Base-by-base conservation (phyloP, 2,329 filamentous ascomycete species). In the Emergomyces pasteurianus region DNA sequence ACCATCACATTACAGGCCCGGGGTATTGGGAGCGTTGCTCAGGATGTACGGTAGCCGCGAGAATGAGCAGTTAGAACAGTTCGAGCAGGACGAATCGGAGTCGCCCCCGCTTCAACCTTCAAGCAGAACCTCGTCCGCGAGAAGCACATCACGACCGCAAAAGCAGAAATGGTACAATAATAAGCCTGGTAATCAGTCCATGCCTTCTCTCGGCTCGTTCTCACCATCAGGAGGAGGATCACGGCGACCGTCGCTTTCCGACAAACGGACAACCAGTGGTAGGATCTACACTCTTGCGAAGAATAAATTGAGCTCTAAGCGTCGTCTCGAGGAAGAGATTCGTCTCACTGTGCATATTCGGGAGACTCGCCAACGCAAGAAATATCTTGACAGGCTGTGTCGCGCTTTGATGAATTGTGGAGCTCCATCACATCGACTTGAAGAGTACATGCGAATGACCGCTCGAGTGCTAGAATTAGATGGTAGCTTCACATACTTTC, bases 381-480 rank as follows among this genome's bases (percentile, higher is more conserved):
- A 84, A 60, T 96, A 95, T 71, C 80, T 96, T 14, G 81, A 92
- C 60, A 90, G 89, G 71, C 82, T 96, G 46, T 96, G 92, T 71
- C 84, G 86, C 47, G 89, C 89, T 1, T 77, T 96, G 61, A 96
- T 96, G 91, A 81, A 85, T 69, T 96, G 90, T 65, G 92, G 92
- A 14, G 92, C 92, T 0, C 92, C 92, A 0, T 95, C 91, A 0
- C 92, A 96, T 76, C 86, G 92, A 12, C 78, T 96, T 23, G 92
- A 96, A 73, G 78, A 95, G 71, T 96, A 95, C 72, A 86, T 96
- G 83, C 86, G 83, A 64, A 95, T 92, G 88, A 91, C 89, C 9
- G 87, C 92, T 1, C 83, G 89, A n/a, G 89, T 94, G 1, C 81
- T 96, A 43, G 89, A 92, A 72, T 92, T 96, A 18, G 88, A 95